A percentile compares a stretch with the other conserved stretches of the same genome.
These are phyloP conservation scores for Asterochloris sp. DNA, from an alignment of 139 green algal species.

Conservation along the genomic window DNA sequence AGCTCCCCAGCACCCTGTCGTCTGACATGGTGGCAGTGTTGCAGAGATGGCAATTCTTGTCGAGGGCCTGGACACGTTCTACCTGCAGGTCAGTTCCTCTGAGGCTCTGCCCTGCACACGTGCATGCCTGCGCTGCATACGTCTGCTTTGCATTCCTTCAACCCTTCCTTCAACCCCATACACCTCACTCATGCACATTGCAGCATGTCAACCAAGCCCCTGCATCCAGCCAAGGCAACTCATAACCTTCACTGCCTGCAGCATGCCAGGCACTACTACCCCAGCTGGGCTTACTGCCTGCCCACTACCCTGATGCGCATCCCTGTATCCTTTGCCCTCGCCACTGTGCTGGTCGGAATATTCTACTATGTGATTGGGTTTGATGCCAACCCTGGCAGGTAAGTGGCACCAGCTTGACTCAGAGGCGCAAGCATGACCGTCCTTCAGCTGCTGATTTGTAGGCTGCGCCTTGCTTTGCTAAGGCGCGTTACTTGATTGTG, in stretches of 20 bases:
- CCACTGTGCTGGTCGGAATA: conserved; percentile 36
- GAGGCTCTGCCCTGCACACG: no score
- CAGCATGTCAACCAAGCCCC: not conserved
- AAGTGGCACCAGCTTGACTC: not conserved
- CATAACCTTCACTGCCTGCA: conserved; percentile 19
- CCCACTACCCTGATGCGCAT: conserved; percentile 44
- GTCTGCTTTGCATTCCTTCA: no score
- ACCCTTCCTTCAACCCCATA: no score
- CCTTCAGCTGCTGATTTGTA: not conserved
- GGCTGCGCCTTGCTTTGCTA: not conserved
- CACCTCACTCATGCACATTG: no score
- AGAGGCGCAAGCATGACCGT: not conserved
- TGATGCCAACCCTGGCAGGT: conserved; percentile 23
- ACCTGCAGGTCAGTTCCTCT: no score
- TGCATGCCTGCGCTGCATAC: no score
- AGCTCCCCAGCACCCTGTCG: no score
- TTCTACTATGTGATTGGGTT: conserved; percentile 35
- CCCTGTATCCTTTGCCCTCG: conserved; percentile 45
- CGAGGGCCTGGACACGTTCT: conserved; percentile 5
- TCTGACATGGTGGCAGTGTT: not conserved
- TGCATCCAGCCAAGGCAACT: not conserved
- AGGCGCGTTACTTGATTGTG: no score
- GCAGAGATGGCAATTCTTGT: conserved; percentile 16
- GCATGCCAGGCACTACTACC: conserved; percentile 40
- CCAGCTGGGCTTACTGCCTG: conserved; percentile 34